A percentile compares a stretch with the other conserved stretches of the same genome.
These are phyloP conservation scores for Massarina eburnea DNA, from an alignment of 2,329 filamentous ascomycete species.

Conservation along the genomic window DNA sequence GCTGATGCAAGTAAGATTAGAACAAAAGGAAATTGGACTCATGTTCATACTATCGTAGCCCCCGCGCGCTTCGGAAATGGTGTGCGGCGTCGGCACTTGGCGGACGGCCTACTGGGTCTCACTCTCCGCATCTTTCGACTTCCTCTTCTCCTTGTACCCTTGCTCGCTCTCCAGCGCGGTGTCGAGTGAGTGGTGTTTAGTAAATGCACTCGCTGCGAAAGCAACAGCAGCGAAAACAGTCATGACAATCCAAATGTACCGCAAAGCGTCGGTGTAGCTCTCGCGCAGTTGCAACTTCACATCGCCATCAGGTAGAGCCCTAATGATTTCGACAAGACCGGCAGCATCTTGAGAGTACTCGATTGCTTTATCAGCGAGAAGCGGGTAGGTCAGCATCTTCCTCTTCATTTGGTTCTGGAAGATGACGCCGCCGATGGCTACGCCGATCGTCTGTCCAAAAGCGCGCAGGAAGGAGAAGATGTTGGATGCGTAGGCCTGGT, in stretches of 20 bases:
- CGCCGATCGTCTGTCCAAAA: constrained; percentile 66
- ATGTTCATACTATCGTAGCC: constrained; percentile 1
- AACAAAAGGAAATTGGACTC: background rate
- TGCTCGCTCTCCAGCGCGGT: constrained; percentile 52
- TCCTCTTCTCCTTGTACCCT: constrained; percentile 47
- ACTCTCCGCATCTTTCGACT: constrained; percentile 25
- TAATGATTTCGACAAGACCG: constrained; percentile 61
- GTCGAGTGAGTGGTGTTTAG: constrained; percentile 52
- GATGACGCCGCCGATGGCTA: constrained; percentile 67
- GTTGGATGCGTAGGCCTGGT: constrained; percentile 63
- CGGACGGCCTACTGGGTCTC: constrained; percentile 8
- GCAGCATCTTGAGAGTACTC: constrained; percentile 61
- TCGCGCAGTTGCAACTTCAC: constrained; percentile 46
- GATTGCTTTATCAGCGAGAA: constrained; percentile 51
- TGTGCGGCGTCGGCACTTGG: background rate
- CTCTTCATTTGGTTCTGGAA: constrained; percentile 67
- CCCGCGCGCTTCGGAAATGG: constrained; percentile 6
- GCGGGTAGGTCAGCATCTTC: constrained; percentile 52
- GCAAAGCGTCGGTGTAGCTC: constrained; percentile 57
- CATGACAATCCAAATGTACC: constrained; percentile 60
- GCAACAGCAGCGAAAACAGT: constrained; percentile 55
- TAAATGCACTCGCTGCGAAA: constrained; percentile 55
- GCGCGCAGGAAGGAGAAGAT: constrained; percentile 69
- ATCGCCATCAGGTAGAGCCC: constrained; percentile 52
- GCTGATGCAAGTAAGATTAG: constrained; percentile 9